Percentiles rank a stretch among this genome's conserved stretches.
Evolutionary conservation across 2,329 filamentous ascomycete genomes (phyloP).

Genomic region (Exophiala viscosa): DNA sequence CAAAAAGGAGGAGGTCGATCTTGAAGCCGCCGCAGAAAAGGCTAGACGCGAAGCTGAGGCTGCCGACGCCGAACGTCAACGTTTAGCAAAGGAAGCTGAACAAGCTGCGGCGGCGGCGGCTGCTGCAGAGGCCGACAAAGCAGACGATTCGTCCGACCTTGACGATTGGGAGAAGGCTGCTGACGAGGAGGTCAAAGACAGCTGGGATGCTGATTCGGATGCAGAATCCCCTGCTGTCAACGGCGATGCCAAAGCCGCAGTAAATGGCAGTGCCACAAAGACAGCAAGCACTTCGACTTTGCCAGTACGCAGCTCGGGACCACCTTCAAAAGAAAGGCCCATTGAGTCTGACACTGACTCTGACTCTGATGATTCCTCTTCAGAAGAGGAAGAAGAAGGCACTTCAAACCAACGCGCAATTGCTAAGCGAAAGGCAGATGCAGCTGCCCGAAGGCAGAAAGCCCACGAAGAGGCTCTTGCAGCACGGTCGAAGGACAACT

Average conservation of each 20-base stretch:
- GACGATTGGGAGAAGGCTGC: slow-evolving; percentile 84
- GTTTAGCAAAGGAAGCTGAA: slow-evolving; percentile 66
- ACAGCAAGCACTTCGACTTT: slow-evolving; percentile 11
- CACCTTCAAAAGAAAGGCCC: slow-evolving; percentile 15
- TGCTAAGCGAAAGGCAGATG: slow-evolving; percentile 78
- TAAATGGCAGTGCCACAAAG: slow-evolving; percentile 5
- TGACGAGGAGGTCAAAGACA: slow-evolving; percentile 80
- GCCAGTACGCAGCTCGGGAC: slow-evolving; percentile 10
- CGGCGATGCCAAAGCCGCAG: neutral
- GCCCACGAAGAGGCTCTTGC: slow-evolving; percentile 88
- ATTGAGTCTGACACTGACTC: slow-evolving; percentile 46
- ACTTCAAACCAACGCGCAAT: slow-evolving; percentile 67
- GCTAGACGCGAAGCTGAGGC: slow-evolving; percentile 45
- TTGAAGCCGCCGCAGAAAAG: slow-evolving; percentile 47
- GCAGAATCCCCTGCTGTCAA: slow-evolving; percentile 50
- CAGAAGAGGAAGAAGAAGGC: slow-evolving; percentile 63
- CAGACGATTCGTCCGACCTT: slow-evolving; percentile 54
- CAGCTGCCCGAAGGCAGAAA: slow-evolving; percentile 80
- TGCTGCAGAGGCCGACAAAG: slow-evolving; percentile 61
- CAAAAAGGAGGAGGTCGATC: slow-evolving; percentile 57
- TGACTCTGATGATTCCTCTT: slow-evolving; percentile 58
- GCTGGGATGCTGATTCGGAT: slow-evolving; percentile 85
- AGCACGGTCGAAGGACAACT: slow-evolving; percentile 85
- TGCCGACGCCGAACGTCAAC: slow-evolving; percentile 55
- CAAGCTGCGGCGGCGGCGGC: slow-evolving; percentile 74